Evolutionary conservation across 176 grass and related monocot species (phyloP).

Genomic region (Oryza australiensis): DNA sequence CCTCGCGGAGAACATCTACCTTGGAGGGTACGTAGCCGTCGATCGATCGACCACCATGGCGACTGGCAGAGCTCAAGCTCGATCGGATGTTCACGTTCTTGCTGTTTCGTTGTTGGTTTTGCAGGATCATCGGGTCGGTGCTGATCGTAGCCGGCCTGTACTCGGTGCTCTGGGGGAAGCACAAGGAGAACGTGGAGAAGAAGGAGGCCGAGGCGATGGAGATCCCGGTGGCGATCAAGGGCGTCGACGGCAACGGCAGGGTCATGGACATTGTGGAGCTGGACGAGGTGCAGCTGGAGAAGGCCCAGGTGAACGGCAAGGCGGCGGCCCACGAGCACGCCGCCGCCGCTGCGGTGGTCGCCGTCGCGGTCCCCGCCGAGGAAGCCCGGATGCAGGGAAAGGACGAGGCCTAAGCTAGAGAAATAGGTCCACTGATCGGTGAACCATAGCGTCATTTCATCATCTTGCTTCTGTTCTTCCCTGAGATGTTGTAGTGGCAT

Average conservation of each 20-base stretch:
- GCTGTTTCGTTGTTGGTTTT: slow-evolving; percentile 13
- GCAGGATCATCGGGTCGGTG: slow-evolving; percentile 69
- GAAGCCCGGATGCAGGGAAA: slow-evolving; percentile 53
- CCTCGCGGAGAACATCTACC: slow-evolving; percentile 93
- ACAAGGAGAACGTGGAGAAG: slow-evolving; percentile 89
- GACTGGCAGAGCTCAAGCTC: not conserved
- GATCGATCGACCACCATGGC: not conserved
- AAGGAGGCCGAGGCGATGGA: slow-evolving; percentile 54
- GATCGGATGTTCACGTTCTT: not conserved
- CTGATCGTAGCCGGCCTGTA: slow-evolving; percentile 88
- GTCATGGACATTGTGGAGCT: slow-evolving; percentile 66
- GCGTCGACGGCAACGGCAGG: slow-evolving; percentile 53
- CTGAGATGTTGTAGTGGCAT: slow-evolving; percentile 13
- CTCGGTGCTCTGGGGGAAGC: slow-evolving; percentile 93
- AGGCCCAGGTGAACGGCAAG: slow-evolving; percentile 66
- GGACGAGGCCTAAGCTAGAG: slow-evolving; percentile 33
- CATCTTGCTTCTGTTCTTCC: not conserved
- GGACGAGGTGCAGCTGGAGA: slow-evolving; percentile 76
- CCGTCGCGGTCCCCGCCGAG: slow-evolving; percentile 37
- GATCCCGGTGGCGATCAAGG: slow-evolving; percentile 71
- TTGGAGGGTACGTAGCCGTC: slow-evolving; percentile 63
- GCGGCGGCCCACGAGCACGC: slow-evolving; percentile 28
- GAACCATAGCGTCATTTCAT: slow-evolving; percentile 15
- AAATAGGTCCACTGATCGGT: slow-evolving; percentile 1
- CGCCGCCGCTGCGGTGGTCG: slow-evolving; percentile 11